These are phyloP conservation scores for Jamesozyma piceae DNA, from an alignment of 805 yeast genomes.

Conservation along the genomic window DNA sequence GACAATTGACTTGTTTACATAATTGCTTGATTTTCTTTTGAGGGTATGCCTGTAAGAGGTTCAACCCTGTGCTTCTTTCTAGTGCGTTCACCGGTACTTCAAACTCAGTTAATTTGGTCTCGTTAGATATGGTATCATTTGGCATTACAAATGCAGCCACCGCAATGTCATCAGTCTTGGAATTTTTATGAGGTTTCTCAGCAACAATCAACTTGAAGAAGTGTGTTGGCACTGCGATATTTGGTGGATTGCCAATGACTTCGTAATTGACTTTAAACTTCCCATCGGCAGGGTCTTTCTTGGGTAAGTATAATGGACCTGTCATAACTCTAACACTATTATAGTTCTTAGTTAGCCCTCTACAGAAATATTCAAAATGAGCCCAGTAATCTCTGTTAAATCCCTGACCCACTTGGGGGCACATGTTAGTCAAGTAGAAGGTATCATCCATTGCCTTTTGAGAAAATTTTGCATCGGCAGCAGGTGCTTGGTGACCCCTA, in stretches of 20 bases:
- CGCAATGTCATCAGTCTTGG: constrained; percentile 36
- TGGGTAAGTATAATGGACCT: constrained; percentile 88
- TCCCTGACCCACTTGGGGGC: constrained; percentile 97
- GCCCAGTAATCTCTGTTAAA: constrained; percentile 98
- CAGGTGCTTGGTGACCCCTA: constrained; percentile 96
- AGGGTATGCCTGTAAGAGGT: constrained; percentile 64
- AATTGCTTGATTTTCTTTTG: constrained; percentile 46
- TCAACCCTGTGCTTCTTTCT: constrained; percentile 80
- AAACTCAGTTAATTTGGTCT: constrained; percentile 59
- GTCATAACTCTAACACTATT: constrained; percentile 77
- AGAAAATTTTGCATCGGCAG: constrained; percentile 88
- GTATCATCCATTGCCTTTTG: constrained; percentile 95
- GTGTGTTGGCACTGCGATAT: constrained; percentile 94
- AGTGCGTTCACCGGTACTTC: constrained; percentile 85
- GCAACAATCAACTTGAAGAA: constrained; percentile 87
- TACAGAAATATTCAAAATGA: constrained; percentile 80
- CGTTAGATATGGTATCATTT: constrained; percentile 68
- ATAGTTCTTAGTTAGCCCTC: constrained; percentile 66
- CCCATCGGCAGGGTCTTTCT: constrained; percentile 61
- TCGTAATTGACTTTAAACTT: constrained; percentile 80
- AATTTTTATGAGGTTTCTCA: constrained; percentile 43
- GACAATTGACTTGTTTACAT: constrained; percentile 75
- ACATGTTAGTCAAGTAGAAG: constrained; percentile 77
- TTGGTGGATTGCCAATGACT: constrained; percentile 94
- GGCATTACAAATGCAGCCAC: constrained; percentile 94